Conservation (phyloP, 164 flowering plant genomes). For the Aristolochia contorta region DNA sequence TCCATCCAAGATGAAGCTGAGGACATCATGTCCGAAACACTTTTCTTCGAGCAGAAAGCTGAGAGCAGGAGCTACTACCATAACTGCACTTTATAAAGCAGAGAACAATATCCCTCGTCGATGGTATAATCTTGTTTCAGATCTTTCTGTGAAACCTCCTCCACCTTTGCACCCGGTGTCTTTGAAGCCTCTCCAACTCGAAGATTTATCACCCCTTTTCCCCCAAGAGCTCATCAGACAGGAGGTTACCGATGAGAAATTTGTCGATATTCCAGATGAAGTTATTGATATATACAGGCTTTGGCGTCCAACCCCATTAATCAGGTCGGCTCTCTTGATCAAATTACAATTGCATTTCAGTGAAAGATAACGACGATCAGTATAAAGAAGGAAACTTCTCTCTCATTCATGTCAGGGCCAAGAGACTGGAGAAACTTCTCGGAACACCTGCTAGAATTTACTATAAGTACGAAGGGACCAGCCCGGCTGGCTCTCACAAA, state of each 20-base stretch:
- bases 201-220: constrained; percentile 76
- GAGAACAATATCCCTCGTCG: constrained; percentile 55
- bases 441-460: constrained; percentile 90
- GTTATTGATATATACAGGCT: constrained; percentile 72
- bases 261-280: constrained; percentile 79
- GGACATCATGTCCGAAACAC: constrained; percentile 6
- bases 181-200: constrained; percentile 48
- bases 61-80: constrained; percentile 23
- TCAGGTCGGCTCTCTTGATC: constrained; percentile 40
- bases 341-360: not conserved
- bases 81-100: constrained; percentile 13
- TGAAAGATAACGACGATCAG: not conserved
- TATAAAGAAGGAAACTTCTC: constrained; percentile 5
- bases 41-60: constrained; percentile 15
- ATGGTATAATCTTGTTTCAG: constrained; percentile 88
- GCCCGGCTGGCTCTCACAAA: constrained; percentile 98
- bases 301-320: constrained; percentile 95
- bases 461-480: constrained; percentile 92
- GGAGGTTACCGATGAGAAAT: constrained; percentile 57
- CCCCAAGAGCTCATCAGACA: constrained; percentile 79
- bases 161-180: constrained; percentile 75
- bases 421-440: constrained; percentile 88
- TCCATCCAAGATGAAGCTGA: too few relatives aligned
- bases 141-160: constrained; percentile 82
- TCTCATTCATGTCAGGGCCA: constrained; percentile 48